phyloP scores from a whole-genome alignment of 805 yeast species.

The Lipomyces spencermartinsiae region DNA sequence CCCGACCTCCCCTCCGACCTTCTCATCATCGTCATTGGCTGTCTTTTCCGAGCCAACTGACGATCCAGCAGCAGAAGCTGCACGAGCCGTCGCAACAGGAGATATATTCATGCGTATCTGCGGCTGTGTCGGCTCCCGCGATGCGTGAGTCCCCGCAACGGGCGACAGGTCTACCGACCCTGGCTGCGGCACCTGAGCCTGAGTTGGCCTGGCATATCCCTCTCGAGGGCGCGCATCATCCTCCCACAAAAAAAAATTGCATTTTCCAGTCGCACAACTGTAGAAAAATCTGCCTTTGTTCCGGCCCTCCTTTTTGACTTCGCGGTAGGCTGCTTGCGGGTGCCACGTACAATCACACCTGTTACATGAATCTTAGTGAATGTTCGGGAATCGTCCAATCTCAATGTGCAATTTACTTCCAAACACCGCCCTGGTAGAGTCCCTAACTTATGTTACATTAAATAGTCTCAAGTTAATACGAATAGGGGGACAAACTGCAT shows the following conservation, averaged over 20 bases:
- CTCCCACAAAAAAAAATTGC: background rate
- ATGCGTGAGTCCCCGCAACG: no score
- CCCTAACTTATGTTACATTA: background rate
- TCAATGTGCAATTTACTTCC: background rate
- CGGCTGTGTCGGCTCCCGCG: background rate
- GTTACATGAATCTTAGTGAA: background rate
- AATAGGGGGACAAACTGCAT: no score
- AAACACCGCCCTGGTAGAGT: background rate
- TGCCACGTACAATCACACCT: background rate
- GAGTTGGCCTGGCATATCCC: background rate
- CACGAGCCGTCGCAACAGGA: background rate
- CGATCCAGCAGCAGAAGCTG: background rate
- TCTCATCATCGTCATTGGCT: background rate
- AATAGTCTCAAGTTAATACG: background rate
- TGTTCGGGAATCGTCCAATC: background rate
- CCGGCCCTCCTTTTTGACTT: background rate
- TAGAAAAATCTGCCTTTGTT: constrained; percentile 2
- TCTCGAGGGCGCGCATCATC: background rate
- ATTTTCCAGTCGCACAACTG: background rate
- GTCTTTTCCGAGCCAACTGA: background rate
- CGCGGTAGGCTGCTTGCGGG: background rate
- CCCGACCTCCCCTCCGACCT: background rate
- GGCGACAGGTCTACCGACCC: background rate
- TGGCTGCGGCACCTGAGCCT: background rate
- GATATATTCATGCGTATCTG: background rate